Evolutionary conservation across 2,329 filamentous ascomycete genomes (phyloP).

Genomic region (Exophiala alcalophila): DNA sequence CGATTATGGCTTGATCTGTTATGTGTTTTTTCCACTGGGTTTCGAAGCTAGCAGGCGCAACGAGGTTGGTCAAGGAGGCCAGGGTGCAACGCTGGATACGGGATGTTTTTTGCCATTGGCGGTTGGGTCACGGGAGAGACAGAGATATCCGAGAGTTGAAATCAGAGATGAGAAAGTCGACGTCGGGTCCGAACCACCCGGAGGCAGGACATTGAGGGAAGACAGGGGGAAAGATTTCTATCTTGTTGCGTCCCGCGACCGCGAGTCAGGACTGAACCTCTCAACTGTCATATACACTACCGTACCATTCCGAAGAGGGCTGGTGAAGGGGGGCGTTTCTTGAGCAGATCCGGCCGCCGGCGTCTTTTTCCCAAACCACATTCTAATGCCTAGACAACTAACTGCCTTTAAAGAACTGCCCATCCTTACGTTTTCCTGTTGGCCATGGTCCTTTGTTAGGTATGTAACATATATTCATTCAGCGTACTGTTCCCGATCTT

Average conservation of each 20-base stretch:
- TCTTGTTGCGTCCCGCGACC: too few relatives aligned
- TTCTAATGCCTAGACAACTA: conserved; percentile 24
- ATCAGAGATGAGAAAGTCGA: neutral
- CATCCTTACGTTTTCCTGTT: too few relatives aligned
- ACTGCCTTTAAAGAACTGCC: conserved; percentile 2
- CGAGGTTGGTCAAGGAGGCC: too few relatives aligned
- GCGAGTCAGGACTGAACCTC: too few relatives aligned
- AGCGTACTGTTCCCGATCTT: too few relatives aligned
- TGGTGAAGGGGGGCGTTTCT: conserved; percentile 20
- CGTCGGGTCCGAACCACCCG: neutral
- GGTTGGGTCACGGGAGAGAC: neutral
- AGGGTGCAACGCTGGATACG: conserved; percentile 21
- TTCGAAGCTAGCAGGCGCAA: conserved; percentile 23
- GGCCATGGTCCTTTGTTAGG: too few relatives aligned
- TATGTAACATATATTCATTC: too few relatives aligned
- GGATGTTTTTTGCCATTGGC: conserved; percentile 14
- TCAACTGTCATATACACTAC: too few relatives aligned
- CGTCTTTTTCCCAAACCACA: conserved; percentile 13
- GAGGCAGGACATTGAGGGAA: neutral
- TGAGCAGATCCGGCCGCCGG: conserved; percentile 7
- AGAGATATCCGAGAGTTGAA: conserved; percentile 3
- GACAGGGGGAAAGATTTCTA: neutral
- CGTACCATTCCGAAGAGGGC: conserved; percentile 16
- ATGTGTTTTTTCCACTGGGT: conserved; percentile 3
- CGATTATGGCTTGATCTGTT: neutral